phyloP scores from a whole-genome alignment of 768 basidiomycete species.

The Trametes maxima region DNA sequence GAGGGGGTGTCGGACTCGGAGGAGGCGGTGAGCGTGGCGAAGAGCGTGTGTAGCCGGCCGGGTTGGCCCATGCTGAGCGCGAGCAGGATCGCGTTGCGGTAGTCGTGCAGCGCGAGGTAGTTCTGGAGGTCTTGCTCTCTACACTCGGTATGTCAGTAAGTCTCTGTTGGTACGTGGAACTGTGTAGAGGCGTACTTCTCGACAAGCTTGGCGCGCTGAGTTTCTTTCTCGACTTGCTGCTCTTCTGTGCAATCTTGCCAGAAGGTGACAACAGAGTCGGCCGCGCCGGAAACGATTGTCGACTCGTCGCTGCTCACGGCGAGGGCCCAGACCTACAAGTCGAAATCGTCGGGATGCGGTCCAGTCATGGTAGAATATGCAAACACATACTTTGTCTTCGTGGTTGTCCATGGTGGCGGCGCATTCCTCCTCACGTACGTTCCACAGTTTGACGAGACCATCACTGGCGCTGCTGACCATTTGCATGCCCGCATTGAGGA shows the following conservation, averaged over 20 bases:
- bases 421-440: constrained; percentile 86
- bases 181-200: constrained; percentile 64
- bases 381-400: constrained; percentile 81
- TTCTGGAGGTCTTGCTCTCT: constrained; percentile 97
- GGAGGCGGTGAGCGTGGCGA: constrained; percentile 57
- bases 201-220: constrained; percentile 70
- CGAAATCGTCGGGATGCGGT: not conserved
- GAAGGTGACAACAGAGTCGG: constrained; percentile 94
- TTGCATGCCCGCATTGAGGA: constrained; percentile 81
- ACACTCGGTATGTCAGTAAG: constrained; percentile 1
- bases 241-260: constrained; percentile 96
- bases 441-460: constrained; percentile 96
- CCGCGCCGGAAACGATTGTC: constrained; percentile 90
- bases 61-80: constrained; percentile 95
- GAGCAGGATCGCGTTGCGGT: constrained; percentile 86
- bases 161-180: no score
- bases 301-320: constrained; percentile 79
- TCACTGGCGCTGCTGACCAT: constrained; percentile 91
- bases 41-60: constrained; percentile 78
- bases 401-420: constrained; percentile 92
- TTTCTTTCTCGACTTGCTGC: constrained; percentile 72
- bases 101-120: constrained; percentile 85
- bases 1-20: constrained; percentile 19
- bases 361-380: not conserved
- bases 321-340: constrained; percentile 89